Evolutionary conservation across 192 early-diverging fungal species (phyloP).

Genomic region (Backusella tuberculispora): DNA sequence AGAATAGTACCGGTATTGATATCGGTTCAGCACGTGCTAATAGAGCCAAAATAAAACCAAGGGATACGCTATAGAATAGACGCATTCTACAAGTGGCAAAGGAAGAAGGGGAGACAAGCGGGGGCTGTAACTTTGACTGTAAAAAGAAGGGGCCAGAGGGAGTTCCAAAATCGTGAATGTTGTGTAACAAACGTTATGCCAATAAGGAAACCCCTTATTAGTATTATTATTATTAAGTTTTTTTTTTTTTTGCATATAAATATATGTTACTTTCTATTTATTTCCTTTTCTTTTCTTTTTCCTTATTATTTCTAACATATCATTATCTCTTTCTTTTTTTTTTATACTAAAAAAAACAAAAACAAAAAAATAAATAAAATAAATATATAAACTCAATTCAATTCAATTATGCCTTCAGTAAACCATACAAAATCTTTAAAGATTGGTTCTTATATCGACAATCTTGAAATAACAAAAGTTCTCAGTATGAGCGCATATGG

Average conservation of each 20-base stretch:
- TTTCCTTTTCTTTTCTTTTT: constrained; percentile 14
- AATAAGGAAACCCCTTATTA: neutral
- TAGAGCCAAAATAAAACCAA: constrained; percentile 5
- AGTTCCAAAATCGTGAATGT: neutral
- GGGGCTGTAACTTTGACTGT: neutral
- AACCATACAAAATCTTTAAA: neutral
- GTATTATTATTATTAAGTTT: neutral
- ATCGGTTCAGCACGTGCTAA: constrained; percentile 17
- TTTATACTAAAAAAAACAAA: constrained; percentile 4
- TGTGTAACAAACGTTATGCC: neutral
- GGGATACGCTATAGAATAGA: constrained; percentile 7
- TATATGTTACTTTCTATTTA: neutral
- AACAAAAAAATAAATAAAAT: neutral
- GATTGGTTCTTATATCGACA: constrained; percentile 42
- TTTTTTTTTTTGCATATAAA: constrained; percentile 23
- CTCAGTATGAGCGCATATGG: constrained; percentile 78
- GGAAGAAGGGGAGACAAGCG: neutral
- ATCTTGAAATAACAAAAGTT: constrained; percentile 50
- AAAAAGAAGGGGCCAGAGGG: constrained; percentile 1
- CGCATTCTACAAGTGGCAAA: constrained; percentile 4
- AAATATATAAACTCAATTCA: neutral
- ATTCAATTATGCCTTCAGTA: neutral
- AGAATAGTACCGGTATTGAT: constrained; percentile 15
- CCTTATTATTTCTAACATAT: constrained; percentile 4
- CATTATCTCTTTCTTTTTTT: neutral